Conservation (phyloP, 495 filamentous ascomycete genomes). For the Mytilinidion resinicola region DNA sequence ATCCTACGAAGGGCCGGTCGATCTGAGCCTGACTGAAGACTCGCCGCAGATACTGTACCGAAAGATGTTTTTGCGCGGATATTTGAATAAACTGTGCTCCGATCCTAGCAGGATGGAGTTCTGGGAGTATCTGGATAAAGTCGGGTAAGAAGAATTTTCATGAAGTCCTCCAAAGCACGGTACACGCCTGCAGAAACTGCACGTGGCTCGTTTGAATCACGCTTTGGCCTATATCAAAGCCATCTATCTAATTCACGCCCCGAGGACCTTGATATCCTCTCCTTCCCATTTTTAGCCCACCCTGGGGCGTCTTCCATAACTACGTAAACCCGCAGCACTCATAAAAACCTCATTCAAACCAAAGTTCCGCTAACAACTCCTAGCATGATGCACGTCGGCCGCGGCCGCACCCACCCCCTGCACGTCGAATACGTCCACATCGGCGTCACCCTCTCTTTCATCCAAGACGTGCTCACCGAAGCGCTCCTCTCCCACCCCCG, state of each 20-base stretch:
- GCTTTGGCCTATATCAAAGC: too few species aligned
- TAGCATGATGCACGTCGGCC: constrained; percentile 62
- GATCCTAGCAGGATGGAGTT: constrained; percentile 68
- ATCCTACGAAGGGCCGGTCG: constrained; percentile 54
- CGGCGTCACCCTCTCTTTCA: constrained; percentile 58
- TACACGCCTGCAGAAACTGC: too few species aligned
- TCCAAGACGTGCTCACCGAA: constrained; percentile 68
- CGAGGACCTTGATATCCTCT: not conserved
- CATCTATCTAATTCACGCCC: not conserved
- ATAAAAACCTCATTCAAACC: too few species aligned
- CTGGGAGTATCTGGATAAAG: constrained; percentile 74
- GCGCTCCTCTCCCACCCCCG: constrained; percentile 65
- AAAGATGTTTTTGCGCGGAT: constrained; percentile 69
- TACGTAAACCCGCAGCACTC: too few species aligned
- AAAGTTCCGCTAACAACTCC: too few species aligned
- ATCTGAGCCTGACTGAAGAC: constrained; percentile 55
- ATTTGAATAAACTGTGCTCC: constrained; percentile 61
- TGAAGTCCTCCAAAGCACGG: too few species aligned
- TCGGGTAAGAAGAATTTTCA: constrained; percentile 43
- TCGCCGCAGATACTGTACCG: constrained; percentile 66
- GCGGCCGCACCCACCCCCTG: constrained; percentile 56
- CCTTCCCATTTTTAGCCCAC: too few species aligned
- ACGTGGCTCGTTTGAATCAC: too few species aligned
- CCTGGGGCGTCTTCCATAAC: too few species aligned
- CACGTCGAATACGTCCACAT: constrained; percentile 76